Evolutionary conservation across 1,139 yeast species (phyloP), one percentile per base, ranked within the genome.

Genomic region (Candida tropicalis): DNA sequence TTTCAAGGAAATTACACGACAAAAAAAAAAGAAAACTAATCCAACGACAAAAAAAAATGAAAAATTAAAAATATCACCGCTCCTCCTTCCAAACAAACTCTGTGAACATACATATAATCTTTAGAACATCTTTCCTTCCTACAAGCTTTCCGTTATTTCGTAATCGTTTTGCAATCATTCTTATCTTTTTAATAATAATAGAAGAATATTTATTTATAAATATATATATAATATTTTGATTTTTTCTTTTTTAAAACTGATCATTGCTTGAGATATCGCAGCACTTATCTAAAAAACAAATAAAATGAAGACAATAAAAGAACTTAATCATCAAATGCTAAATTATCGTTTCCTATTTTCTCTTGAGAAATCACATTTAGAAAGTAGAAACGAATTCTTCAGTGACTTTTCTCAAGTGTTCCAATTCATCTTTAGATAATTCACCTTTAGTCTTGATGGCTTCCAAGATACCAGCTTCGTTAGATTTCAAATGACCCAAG

Each of bases 351-450:
- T 17, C 2, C 18, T 15, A 29, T 9, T 15, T 31, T 11, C 11
- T 18, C 24, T 10, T n/a, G n/a, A n/a, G n/a, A 11, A 27, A 32
- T 17, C 28, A 26, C 18, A 26, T 35, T 70, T 71, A 72, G 80
- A 88, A 89, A 67, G 96, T 82, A 68, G 95, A 87, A 68, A 84
- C 83, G 75, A 93, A 93, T 64, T 93, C 77, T 78, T 88, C 93
- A 63, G 98, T 87, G 63, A 89, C 93, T 66, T 84, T 59, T 83
- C 85, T 90, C 79, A 93, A 87, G 75, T 85, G 80, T 53, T 79
- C 95, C 73, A 95, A 82, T 67, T 79, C 75, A 65, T 90, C 97
- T 72, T 87, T 81, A 60, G 96, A 77, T 66, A 93, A 83, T 76
- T 86, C 88, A 80, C 99, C 99, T 77, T 84, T 81, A 64, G 77